These are phyloP conservation scores for Fusarium bulbicola DNA, from an alignment of 2,329 filamentous ascomycete species.

Conservation along the genomic window DNA sequence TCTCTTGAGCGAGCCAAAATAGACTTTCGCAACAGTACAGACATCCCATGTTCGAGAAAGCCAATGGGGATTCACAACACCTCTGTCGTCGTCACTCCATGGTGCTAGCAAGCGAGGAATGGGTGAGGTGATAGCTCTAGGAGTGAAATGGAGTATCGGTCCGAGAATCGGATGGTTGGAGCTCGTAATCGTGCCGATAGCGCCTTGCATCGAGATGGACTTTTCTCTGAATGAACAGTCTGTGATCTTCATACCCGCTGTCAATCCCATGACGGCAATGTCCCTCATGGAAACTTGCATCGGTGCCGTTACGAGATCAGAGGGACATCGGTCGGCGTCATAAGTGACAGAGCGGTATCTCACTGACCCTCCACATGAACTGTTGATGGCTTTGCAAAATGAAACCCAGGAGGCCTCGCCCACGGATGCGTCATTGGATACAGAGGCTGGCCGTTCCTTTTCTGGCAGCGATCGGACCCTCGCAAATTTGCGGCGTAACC, in stretches of 20 bases:
- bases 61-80: not conserved
- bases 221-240: not conserved
- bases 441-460: no score
- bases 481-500: not conserved
- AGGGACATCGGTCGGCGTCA: not conserved
- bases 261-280: not conserved
- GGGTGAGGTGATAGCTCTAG: not conserved
- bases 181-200: not conserved
- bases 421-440: not conserved
- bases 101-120: not conserved
- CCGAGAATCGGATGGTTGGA: not conserved
- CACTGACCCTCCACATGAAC: not conserved
- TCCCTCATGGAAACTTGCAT: not conserved
- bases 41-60: not conserved
- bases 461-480: no score
- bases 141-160: not conserved
- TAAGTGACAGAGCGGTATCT: not conserved
- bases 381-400: not conserved
- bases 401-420: not conserved
- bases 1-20: not conserved
- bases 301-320: not conserved
- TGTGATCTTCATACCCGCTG: not conserved
- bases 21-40: not conserved
- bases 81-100: not conserved
- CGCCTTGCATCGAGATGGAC: not conserved